Conservation (phyloP, 345 rosid species). For the Trapa incisa region DNA sequence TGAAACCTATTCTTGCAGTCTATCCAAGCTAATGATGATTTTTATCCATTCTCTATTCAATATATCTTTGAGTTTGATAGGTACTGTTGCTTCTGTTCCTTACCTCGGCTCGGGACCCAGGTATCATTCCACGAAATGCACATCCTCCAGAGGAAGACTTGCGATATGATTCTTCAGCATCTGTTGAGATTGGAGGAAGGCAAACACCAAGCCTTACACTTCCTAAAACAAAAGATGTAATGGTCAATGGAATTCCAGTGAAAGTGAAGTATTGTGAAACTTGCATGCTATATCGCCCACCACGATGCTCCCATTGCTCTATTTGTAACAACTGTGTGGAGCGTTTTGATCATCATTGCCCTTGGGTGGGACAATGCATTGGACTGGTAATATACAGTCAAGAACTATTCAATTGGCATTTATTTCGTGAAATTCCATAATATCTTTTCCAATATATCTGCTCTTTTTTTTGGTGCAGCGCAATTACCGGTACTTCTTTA, state of each 20-base stretch:
- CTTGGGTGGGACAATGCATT: slow-evolving; percentile 99
- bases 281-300: slow-evolving; percentile 97
- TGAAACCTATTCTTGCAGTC: not conserved
- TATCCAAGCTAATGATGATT: not conserved
- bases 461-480: slow-evolving; percentile 47
- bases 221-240: slow-evolving; percentile 79
- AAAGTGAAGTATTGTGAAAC: slow-evolving; percentile 91
- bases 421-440: not conserved
- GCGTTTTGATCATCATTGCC: slow-evolving; percentile 98
- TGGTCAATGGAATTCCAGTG: slow-evolving; percentile 65
- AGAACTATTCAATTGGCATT: not conserved
- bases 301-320: slow-evolving; percentile 95
- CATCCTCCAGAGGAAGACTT: slow-evolving; percentile 92
- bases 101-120: slow-evolving; percentile 93
- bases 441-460: not conserved
- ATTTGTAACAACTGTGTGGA: slow-evolving; percentile 89
- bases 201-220: slow-evolving; percentile 83
- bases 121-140: slow-evolving; percentile 71
- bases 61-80: slow-evolving; percentile 30
- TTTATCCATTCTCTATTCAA: not conserved
- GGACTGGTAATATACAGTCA: slow-evolving; percentile 48
- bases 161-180: slow-evolving; percentile 46
- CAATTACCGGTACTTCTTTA: slow-evolving; percentile 90
- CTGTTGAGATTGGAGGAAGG: slow-evolving; percentile 58
- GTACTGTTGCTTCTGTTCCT: slow-evolving; percentile 70